phyloP scores from a whole-genome alignment of 495 filamentous ascomycete species.

The Lichina pygmaea region DNA sequence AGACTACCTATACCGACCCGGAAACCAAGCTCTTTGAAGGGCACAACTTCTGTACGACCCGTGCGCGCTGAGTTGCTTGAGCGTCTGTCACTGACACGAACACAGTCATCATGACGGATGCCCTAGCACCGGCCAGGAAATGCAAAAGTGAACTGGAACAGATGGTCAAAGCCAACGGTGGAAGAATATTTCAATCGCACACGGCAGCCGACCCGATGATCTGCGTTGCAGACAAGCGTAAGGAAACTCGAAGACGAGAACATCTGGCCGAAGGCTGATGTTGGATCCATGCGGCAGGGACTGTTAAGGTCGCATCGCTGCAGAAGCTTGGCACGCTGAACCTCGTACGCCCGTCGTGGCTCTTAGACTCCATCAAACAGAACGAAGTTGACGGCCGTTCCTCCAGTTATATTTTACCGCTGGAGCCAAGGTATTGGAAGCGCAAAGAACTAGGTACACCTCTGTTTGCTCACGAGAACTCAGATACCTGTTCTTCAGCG shows the following conservation, averaged over 20 bases:
- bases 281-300: conserved; percentile 15
- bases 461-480: neutral
- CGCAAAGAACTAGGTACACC: no score
- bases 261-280: neutral
- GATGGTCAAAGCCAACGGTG: conserved; percentile 68
- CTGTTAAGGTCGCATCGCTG: conserved; percentile 65
- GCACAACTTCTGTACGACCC: conserved; percentile 40
- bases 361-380: conserved; percentile 55
- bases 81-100: conserved; percentile 4
- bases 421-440: conserved; percentile 29
- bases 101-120: conserved; percentile 33
- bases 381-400: conserved; percentile 30
- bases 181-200: conserved; percentile 51
- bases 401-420: conserved; percentile 32
- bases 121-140: conserved; percentile 29
- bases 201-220: conserved; percentile 30
- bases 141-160: conserved; percentile 61
- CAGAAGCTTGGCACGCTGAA: conserved; percentile 39
- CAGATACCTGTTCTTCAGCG: conserved; percentile 30
- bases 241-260: neutral
- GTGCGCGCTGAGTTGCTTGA: neutral
- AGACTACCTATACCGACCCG: conserved; percentile 24
- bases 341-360: conserved; percentile 59
- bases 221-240: conserved; percentile 55
- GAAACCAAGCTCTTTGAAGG: conserved; percentile 40